Evolutionary conservation across 345 rosid species (phyloP).

Genomic region (Eucalyptus erythrocorys): DNA sequence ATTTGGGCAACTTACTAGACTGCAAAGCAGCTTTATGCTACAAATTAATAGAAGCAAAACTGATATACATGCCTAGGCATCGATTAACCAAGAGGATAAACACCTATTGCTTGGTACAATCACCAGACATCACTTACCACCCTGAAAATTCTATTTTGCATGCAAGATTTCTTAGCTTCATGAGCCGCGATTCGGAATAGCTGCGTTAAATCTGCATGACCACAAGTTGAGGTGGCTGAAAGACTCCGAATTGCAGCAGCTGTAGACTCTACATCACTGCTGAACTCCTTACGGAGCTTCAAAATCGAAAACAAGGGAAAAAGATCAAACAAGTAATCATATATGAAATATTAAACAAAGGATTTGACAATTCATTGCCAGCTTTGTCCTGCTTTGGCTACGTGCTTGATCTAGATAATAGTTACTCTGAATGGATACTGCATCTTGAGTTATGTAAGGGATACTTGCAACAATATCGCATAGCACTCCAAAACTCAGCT

Average conservation of each 20-base stretch:
- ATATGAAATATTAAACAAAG: neutral
- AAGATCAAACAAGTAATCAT: neutral
- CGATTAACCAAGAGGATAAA: neutral
- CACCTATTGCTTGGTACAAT: neutral
- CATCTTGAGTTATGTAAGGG: neutral
- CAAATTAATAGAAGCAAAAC: neutral
- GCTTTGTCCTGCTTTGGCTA: neutral
- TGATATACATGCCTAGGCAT: neutral
- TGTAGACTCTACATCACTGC: conserved; percentile 59
- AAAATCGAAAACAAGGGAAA: neutral
- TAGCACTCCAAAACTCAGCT: neutral
- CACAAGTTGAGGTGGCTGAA: conserved; percentile 44
- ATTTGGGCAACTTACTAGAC: neutral
- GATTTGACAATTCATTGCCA: neutral
- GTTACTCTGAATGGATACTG: neutral
- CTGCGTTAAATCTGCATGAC: conserved; percentile 81
- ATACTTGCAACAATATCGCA: neutral
- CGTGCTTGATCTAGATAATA: neutral
- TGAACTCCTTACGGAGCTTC: conserved; percentile 77
- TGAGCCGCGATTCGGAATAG: conserved; percentile 75
- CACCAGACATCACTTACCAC: conserved; percentile 45
- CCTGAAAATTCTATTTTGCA: conserved; percentile 62
- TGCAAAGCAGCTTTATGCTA: neutral
- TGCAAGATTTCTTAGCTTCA: conserved; percentile 64
- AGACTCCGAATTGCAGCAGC: conserved; percentile 48